Evolutionary conservation across 257 asterid species (phyloP), one percentile per base, ranked within the genome.

Genomic region (Nicotiana undulata): DNA sequence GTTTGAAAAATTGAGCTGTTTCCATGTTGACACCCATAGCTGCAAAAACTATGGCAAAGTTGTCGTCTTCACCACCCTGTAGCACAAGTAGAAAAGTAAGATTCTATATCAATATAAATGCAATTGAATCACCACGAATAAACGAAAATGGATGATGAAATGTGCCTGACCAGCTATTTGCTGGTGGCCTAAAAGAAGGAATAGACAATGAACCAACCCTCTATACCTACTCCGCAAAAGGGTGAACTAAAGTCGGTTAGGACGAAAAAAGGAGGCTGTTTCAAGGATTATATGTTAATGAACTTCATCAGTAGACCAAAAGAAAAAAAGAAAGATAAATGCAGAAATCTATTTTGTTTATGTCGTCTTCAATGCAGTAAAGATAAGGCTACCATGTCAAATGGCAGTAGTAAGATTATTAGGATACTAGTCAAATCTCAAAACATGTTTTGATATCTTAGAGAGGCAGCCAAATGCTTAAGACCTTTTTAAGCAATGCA

Each of bases 1-100:
- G 98, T 88, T 95, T 95, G 84, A 95, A 95, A 86, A 95, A 95
- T 81, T 93, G 98, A 55, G 98, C 98, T 37, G 98, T 95, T 88
- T 95, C 98, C 98, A 95, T 95, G 90, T 95, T 95, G 75, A 95
- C 98, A 88, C 98, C 98, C 98, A 95, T 95, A 83, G 98, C 98
- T 51, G 98, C 98, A 88, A 95, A 95, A 85, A 95, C 98, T 86
- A 95, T 95, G 82, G 98, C 98, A 87, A 95, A 95, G 85, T 95
- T 92, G 89, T 95, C 98, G 82, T 95, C 98, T 85, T 88, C 98
- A 22, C 87, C 95, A 82, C 78, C 94, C 97, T 95, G 81, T 40
- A 51, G 66, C 75, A 86, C 22, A 82, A 82, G 66, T 28, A 79
- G 79, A 75, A 74, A 81, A 31, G 53, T 78, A 74, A 87, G 70